phyloP scores from a whole-genome alignment of 495 filamentous ascomycete species.

The Aspergillus olivimuriae region DNA sequence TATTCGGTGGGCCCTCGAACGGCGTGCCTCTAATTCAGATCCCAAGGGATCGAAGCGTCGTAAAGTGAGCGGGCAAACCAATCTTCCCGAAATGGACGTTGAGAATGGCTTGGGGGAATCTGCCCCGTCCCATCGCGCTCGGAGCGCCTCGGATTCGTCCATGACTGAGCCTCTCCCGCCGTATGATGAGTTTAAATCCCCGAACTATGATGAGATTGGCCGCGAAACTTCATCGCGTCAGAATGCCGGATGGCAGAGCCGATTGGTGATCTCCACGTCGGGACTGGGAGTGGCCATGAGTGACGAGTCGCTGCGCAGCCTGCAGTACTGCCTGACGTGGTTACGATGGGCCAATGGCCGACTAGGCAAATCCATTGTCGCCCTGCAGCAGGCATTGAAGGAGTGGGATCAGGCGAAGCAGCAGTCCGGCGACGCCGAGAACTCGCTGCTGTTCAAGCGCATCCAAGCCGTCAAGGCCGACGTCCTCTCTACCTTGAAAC shows the following conservation, averaged over 20 bases:
- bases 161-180: constrained; percentile 66
- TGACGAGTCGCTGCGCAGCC: constrained; percentile 67
- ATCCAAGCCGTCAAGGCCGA: constrained; percentile 67
- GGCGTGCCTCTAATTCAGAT: constrained; percentile 32
- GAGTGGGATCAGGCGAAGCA: constrained; percentile 57
- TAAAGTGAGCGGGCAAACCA: constrained; percentile 43
- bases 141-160: constrained; percentile 40
- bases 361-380: constrained; percentile 59
- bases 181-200: constrained; percentile 70
- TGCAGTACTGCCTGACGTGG: constrained; percentile 72
- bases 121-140: constrained; percentile 14
- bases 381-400: constrained; percentile 63
- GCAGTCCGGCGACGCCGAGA: constrained; percentile 18
- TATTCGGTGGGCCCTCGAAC: constrained; percentile 66
- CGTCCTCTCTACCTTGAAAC: constrained; percentile 67
- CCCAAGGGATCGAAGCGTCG: constrained; percentile 57
- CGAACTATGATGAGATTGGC: constrained; percentile 56
- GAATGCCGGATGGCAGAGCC: constrained; percentile 62
- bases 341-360: constrained; percentile 72
- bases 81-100: constrained; percentile 30
- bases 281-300: constrained; percentile 82
- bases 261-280: constrained; percentile 75
- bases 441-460: constrained; percentile 44
- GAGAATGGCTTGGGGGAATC: constrained; percentile 24
- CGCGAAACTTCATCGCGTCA: constrained; percentile 26